Base-by-base conservation (phyloP, 305 asterid species). In the Petunia hybrid region DNA sequence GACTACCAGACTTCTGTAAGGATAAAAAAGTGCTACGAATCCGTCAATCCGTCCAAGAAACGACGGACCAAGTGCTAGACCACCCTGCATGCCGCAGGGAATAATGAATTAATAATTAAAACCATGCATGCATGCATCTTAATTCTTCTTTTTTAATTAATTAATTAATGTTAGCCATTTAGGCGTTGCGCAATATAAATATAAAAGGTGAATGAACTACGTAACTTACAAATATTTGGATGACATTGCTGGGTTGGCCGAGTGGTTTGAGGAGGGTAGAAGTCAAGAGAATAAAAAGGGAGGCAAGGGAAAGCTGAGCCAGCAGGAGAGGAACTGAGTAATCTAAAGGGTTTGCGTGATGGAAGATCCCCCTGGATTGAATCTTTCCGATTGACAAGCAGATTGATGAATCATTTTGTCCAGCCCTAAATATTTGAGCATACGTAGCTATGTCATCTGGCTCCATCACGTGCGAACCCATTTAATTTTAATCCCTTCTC, bases 391-490 rank as follows among this genome's bases (percentile, higher is more conserved):
- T 3, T 2, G 84, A 55, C 66, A 78, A 10, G 69, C 90, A 87
- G 76, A 87, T 78, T 8, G 84, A 73, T 53, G 88, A 59, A 39
- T 74, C 3, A 64, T 83, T 83, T 59, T 67, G 68, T 1, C 63
- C 79, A 3, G 80, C 88, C 8, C 80, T 76, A 79, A 74, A 83
- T 40, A 87, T 76, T 5, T 63, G 1, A 3, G 70, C 83, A 78
- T 85, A 85, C 1, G 83, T 43, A 1, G 46, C 31, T 13, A 87
- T 8, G 69, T 87, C 90, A 69, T 81, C 80, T 4, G 88, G 88
- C 42, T 87, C 90, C 84, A 83, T 85, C 16, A 81, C 64, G 2
- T 61, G 5, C 10, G 87, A 85, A 31, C 86, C 90, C 90, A 87
- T 87, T 80, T 48, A 60, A 71, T 31, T 1, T 63, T 63, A 10